A percentile compares a stretch with the other conserved stretches of the same genome.
phyloP scores from a whole-genome alignment of 2,329 filamentous ascomycete species.

The Cadophora luteo-olivacea region DNA sequence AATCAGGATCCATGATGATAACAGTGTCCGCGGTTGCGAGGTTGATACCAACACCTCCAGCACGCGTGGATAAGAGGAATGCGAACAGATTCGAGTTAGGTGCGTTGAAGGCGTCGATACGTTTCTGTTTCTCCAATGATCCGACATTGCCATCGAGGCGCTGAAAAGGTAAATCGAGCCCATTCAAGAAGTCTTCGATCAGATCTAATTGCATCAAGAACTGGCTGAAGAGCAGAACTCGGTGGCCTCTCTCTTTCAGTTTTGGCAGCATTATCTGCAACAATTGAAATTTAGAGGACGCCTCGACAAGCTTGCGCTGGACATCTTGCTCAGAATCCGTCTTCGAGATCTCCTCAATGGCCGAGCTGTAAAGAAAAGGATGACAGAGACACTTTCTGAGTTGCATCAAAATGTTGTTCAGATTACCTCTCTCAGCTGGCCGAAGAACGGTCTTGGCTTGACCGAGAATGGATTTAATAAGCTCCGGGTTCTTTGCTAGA shows the following conservation, averaged over 20 bases:
- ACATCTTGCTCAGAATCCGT: slow-evolving; percentile 59
- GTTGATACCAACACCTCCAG: slow-evolving; percentile 97
- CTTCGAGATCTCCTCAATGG: slow-evolving; percentile 83
- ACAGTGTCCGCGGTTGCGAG: slow-evolving; percentile 96
- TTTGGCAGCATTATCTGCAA: slow-evolving; percentile 87
- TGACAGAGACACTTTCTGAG: slow-evolving; percentile 94
- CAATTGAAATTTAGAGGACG: slow-evolving; percentile 86
- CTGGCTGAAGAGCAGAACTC: slow-evolving; percentile 95
- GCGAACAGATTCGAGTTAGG: slow-evolving; percentile 83
- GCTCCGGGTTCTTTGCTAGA: slow-evolving; percentile 84
- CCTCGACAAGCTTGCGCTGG: slow-evolving; percentile 86
- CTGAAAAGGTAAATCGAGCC: slow-evolving; percentile 74
- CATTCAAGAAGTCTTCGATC: slow-evolving; percentile 87
- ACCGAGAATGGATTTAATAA: slow-evolving; percentile 87
- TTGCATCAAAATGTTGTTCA: slow-evolving; percentile 96
- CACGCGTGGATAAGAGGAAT: slow-evolving; percentile 91
- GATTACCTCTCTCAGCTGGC: slow-evolving; percentile 73
- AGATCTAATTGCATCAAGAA: slow-evolving; percentile 90
- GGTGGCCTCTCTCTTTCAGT: slow-evolving; percentile 82
- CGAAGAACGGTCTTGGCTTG: slow-evolving; percentile 64
- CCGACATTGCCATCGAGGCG: slow-evolving; percentile 86
- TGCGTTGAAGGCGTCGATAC: slow-evolving; percentile 92
- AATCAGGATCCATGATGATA: slow-evolving; percentile 73
- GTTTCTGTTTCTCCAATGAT: slow-evolving; percentile 87
- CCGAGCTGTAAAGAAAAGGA: slow-evolving; percentile 90